These are phyloP conservation scores for Curvularia sp. DNA, from an alignment of 2,329 filamentous ascomycete species.

Conservation along the genomic window DNA sequence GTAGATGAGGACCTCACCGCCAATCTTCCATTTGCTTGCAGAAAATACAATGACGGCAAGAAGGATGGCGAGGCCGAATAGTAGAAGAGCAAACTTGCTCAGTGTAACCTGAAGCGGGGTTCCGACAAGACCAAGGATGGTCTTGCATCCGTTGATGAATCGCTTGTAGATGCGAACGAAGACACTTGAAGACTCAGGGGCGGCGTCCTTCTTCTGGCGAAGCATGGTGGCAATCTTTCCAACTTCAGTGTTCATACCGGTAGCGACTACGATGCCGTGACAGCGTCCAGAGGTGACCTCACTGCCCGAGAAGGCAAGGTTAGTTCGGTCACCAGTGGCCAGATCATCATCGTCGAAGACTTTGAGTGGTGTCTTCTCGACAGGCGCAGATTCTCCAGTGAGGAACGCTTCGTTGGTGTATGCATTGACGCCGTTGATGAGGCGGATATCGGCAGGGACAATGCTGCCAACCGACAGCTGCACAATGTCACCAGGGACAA, in stretches of 20 bases:
- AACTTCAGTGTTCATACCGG: slow-evolving; percentile 77
- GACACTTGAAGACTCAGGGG: slow-evolving; percentile 57
- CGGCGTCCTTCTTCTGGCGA: slow-evolving; percentile 65
- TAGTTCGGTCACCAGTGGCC: slow-evolving; percentile 69
- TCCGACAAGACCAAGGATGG: slow-evolving; percentile 72
- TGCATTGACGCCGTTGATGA: slow-evolving; percentile 72
- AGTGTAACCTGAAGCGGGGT: slow-evolving; percentile 86
- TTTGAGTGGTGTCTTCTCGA: slow-evolving; percentile 68
- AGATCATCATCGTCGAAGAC: slow-evolving; percentile 61
- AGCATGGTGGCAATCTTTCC: slow-evolving; percentile 76
- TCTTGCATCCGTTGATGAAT: slow-evolving; percentile 51
- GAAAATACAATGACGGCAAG: slow-evolving; percentile 74
- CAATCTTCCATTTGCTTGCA: slow-evolving; percentile 60
- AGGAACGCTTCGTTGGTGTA: slow-evolving; percentile 78
- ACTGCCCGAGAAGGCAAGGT: slow-evolving; percentile 75
- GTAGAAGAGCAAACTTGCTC: slow-evolving; percentile 74
- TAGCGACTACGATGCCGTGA: slow-evolving; percentile 71
- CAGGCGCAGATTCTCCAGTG: slow-evolving; percentile 75
- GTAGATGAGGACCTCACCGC: slow-evolving; percentile 57
- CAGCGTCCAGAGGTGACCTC: slow-evolving; percentile 75
- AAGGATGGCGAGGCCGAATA: slow-evolving; percentile 66
- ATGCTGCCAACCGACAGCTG: slow-evolving; percentile 63
- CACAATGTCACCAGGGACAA: slow-evolving; percentile 52
- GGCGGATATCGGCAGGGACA: slow-evolving; percentile 70
- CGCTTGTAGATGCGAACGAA: slow-evolving; percentile 34